Conservation (phyloP, 2,329 filamentous ascomycete species). For the Apiospora hydei region DNA sequence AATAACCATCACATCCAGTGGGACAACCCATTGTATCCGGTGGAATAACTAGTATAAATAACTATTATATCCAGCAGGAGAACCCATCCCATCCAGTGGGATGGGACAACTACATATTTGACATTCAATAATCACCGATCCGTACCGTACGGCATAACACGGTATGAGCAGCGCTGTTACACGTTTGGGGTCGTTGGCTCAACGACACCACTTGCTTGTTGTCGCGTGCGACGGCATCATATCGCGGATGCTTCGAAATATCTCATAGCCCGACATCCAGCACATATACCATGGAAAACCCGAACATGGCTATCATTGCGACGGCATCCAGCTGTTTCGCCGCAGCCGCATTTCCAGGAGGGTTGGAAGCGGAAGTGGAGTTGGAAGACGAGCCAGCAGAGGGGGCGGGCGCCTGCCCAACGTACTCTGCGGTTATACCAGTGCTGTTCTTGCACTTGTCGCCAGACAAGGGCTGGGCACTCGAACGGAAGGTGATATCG, state of each 20-base stretch:
- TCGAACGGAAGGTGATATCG: conserved; percentile 71
- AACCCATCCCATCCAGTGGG: too few species aligned
- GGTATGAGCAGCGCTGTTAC: background rate
- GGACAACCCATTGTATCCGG: too few species aligned
- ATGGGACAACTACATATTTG: too few species aligned
- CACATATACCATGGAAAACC: conserved; percentile 48
- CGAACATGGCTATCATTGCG: conserved; percentile 46
- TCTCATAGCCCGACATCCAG: conserved; percentile 47
- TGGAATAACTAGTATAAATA: too few species aligned
- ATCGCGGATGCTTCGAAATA: background rate
- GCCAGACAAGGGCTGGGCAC: conserved; percentile 52
- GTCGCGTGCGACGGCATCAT: background rate
- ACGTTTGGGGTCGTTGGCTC: background rate
- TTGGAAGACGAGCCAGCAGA: conserved; percentile 14
- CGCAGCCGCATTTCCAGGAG: conserved; percentile 16
- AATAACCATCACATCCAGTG: too few species aligned
- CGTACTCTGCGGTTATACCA: conserved; percentile 53
- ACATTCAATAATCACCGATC: too few species aligned
- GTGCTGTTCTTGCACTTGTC: conserved; percentile 65
- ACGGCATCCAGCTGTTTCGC: conserved; percentile 20
- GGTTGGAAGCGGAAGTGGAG: conserved; percentile 4
- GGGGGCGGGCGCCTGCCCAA: conserved; percentile 33
- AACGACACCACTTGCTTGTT: conserved; percentile 3
- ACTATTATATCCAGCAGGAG: too few species aligned
- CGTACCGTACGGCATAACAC: too few species aligned